These are phyloP conservation scores for Ceratocystiopsis brevicomis DNA, from an alignment of 2,329 filamentous ascomycete species.

Conservation along the genomic window DNA sequence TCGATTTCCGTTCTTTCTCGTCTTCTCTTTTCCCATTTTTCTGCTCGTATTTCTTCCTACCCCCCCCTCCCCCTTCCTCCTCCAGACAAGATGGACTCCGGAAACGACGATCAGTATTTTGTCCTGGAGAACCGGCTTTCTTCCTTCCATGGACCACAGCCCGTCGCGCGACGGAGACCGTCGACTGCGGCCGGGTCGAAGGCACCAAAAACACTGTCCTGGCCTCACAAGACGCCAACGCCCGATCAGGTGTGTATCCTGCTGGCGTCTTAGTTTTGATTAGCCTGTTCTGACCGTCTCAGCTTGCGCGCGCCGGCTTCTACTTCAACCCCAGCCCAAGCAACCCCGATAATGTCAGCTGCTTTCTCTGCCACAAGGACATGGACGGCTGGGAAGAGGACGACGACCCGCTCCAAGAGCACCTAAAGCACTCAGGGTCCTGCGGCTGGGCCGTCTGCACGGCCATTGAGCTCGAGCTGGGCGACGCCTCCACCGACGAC, in stretches of 20 bases:
- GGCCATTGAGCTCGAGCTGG: constrained; percentile 40
- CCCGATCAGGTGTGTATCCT: constrained; percentile 37
- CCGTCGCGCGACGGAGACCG: constrained; percentile 46
- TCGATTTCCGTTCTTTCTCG: not conserved
- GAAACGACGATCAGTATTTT: constrained; percentile 29
- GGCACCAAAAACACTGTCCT: constrained; percentile 39
- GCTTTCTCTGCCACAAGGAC: constrained; percentile 68
- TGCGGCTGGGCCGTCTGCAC: constrained; percentile 76
- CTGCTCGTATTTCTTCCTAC: not conserved
- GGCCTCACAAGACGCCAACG: constrained; percentile 58
- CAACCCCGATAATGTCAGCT: constrained; percentile 73
- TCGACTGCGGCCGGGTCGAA: constrained; percentile 45
- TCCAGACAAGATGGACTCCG: constrained; percentile 11
- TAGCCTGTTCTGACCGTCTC: constrained; percentile 6
- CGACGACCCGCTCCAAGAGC: constrained; percentile 69
- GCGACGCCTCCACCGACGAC: constrained; percentile 49
- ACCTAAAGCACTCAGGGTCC: constrained; percentile 60
- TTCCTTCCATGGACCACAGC: constrained; percentile 53
- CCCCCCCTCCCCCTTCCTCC: not conserved
- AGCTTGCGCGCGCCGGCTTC: constrained; percentile 86
- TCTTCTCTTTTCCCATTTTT: not conserved
- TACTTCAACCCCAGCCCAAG: constrained; percentile 61
- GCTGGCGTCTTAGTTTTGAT: constrained; percentile 15
- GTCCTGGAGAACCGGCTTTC: constrained; percentile 60
- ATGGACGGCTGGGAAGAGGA: constrained; percentile 84